These are phyloP conservation scores for Aspergillus alliaceus DNA, from an alignment of 2,329 filamentous ascomycete species.

Conservation along the genomic window DNA sequence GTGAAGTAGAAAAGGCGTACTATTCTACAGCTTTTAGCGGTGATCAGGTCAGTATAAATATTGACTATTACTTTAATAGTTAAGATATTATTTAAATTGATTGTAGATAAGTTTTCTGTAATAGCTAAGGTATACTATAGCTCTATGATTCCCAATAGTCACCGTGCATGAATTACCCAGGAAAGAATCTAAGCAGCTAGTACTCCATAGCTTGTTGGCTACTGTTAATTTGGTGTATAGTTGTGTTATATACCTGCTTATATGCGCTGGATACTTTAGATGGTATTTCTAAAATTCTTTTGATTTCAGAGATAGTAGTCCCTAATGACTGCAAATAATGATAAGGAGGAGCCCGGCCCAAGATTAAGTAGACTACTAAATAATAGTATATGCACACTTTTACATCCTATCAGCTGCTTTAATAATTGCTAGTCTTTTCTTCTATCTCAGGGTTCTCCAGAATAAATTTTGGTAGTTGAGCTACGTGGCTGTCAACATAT, in stretches of 20 bases:
- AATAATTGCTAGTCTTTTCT: conserved; percentile 24
- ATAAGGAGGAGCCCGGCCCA: conserved; percentile 24
- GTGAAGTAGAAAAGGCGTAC: conserved; percentile 36
- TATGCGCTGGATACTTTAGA: conserved; percentile 33
- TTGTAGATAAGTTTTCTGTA: not conserved
- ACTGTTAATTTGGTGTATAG: conserved; percentile 46
- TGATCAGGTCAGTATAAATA: conserved; percentile 35
- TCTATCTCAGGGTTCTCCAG: conserved; percentile 14
- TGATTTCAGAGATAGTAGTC: conserved; percentile 19
- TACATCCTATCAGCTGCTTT: conserved; percentile 34
- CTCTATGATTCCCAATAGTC: conserved; percentile 35
- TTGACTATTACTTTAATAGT: conserved; percentile 24
- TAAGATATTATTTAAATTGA: conserved; percentile 18
- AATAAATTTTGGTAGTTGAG: conserved; percentile 16
- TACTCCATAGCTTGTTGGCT: conserved; percentile 28
- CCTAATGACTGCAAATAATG: conserved; percentile 19
- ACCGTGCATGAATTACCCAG: conserved; percentile 43
- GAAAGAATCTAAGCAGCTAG: conserved; percentile 42
- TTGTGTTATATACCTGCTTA: conserved; percentile 41
- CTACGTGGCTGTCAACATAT: conserved; percentile 11
- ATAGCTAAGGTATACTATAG: conserved; percentile 44
- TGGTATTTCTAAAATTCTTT: conserved; percentile 31
- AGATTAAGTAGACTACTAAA: not conserved
- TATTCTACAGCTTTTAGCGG: conserved; percentile 22
- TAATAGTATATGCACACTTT: conserved; percentile 5